Evolutionary conservation across 495 filamentous ascomycete species (phyloP).

Genomic region (Podospora tetraspora): DNA sequence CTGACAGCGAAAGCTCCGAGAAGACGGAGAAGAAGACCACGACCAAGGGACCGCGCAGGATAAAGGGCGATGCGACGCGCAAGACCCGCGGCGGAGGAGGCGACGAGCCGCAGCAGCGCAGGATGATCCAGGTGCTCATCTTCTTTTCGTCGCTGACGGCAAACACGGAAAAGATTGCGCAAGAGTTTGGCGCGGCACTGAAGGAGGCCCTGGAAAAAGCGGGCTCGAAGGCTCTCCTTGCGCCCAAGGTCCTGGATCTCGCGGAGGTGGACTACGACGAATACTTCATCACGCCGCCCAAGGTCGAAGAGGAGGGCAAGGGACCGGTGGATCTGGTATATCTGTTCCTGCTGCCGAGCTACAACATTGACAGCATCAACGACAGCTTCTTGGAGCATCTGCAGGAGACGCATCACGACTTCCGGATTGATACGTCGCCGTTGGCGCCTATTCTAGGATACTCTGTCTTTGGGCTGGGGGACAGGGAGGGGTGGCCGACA

Average conservation of each 20-base stretch:
- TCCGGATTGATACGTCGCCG: constrained; percentile 86
- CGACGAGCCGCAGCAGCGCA: neutral
- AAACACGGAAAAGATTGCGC: constrained; percentile 66
- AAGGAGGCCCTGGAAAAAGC: constrained; percentile 16
- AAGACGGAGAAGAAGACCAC: constrained; percentile 21
- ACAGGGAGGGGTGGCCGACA: constrained; percentile 83
- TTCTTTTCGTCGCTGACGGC: constrained; percentile 86
- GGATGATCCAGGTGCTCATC: constrained; percentile 58
- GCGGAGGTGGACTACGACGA: constrained; percentile 86
- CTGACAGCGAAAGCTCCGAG: constrained; percentile 43
- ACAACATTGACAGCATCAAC: constrained; percentile 87
- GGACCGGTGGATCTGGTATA: constrained; percentile 62
- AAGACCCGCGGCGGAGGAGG: neutral
- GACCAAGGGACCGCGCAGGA: constrained; percentile 28
- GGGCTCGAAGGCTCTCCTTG: constrained; percentile 40
- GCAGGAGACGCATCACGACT: constrained; percentile 88
- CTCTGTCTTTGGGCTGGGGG: constrained; percentile 89
- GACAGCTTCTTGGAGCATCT: constrained; percentile 77
- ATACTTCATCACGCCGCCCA: constrained; percentile 67
- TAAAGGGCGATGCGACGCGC: constrained; percentile 27
- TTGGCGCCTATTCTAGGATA: constrained; percentile 73
- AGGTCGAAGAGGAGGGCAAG: constrained; percentile 36
- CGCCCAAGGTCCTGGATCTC: constrained; percentile 68
- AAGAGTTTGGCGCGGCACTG: constrained; percentile 46
- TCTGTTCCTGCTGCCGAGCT: constrained; percentile 74